Evolutionary conservation across 1,284 basidiomycete species (phyloP).

Genomic region (Phylloboletellus chloephorus): DNA sequence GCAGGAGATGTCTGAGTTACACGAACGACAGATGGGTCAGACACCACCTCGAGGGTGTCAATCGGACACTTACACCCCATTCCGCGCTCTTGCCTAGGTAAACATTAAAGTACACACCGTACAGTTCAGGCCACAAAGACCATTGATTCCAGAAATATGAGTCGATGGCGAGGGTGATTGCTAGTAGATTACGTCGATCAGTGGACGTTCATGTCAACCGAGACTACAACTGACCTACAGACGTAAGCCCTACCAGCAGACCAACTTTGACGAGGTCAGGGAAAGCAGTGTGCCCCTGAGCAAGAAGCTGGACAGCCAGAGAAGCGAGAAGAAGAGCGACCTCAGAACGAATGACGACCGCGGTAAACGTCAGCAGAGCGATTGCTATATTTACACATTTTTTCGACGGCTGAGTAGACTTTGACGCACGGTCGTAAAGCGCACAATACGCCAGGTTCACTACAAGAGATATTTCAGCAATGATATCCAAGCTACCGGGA

Average conservation of each 20-base stretch:
- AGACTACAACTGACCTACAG: conserved; percentile 47
- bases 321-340: conserved; percentile 64
- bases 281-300: conserved; percentile 42
- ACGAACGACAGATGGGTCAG: conserved; percentile 4
- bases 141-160: conserved; percentile 79
- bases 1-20: conserved; percentile 62
- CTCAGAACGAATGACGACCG: conserved; percentile 80
- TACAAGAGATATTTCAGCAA: conserved; percentile 4
- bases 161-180: conserved; percentile 64
- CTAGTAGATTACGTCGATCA: conserved; percentile 35
- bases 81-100: conserved; percentile 80
- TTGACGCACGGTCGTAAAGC: conserved; percentile 46
- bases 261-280: conserved; percentile 48
- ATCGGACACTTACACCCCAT: conserved; percentile 74
- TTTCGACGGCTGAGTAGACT: conserved; percentile 37
- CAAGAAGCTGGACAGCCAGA: conserved; percentile 53
- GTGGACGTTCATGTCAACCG: background rate
- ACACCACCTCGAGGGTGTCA: conserved; percentile 1
- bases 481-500: background rate
- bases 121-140: conserved; percentile 84
- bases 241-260: conserved; percentile 46
- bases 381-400: conserved; percentile 37
- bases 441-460: conserved; percentile 62
- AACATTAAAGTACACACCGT: conserved; percentile 83
- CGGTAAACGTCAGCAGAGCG: conserved; percentile 57